Evolutionary conservation across 2,329 filamentous ascomycete genomes (phyloP), one percentile per base, ranked within the genome.

Genomic region (Huntiella moniliformis): DNA sequence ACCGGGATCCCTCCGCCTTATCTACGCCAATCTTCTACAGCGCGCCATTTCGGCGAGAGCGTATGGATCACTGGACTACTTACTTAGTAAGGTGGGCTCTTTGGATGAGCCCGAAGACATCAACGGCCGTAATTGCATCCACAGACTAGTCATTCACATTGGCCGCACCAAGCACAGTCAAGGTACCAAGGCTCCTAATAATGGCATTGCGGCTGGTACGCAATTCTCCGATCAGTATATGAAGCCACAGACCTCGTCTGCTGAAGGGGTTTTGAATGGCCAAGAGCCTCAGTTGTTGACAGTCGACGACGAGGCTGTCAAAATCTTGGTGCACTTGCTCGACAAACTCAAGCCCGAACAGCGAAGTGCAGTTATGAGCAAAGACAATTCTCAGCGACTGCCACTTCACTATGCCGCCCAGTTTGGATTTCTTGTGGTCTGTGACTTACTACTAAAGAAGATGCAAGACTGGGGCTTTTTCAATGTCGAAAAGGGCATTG

Each of bases 401-500:
- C 86, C 88, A 1, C 68, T 96, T 8, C 88, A 96, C 59, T 95
- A 95, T 57, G 86, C 86, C 2, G 88, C 91, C 0, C 86, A 96
- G 58, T 94, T 92, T 57, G 91, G 91, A 2, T 86, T 95, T 54
- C 82, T 91, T 3, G 74, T 85, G n/a, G 79, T 95, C 7, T 94
- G 85, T 56, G 73, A 93, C 57, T 70, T 87, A 17, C 73, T 96
- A 53, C 87, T 95, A 64, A 77, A 79, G 52, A 79, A 81, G 55
- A 87, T 98, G 77, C 82, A 88, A 57, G 71, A 77, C 17, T 96
- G 88, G 88, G 74, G 73, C 12, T 78, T 92, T 54, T 94, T 94
- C 56, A 73, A 93, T 55, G 77, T 87, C 22, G 74, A 77, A 33
- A 70, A 85, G 51, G 87, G 87, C 7, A 92, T 98, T 42, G 88